Base-by-base conservation (phyloP, 164 flowering plant species). In the Dillenia suffruticosa region DNA sequence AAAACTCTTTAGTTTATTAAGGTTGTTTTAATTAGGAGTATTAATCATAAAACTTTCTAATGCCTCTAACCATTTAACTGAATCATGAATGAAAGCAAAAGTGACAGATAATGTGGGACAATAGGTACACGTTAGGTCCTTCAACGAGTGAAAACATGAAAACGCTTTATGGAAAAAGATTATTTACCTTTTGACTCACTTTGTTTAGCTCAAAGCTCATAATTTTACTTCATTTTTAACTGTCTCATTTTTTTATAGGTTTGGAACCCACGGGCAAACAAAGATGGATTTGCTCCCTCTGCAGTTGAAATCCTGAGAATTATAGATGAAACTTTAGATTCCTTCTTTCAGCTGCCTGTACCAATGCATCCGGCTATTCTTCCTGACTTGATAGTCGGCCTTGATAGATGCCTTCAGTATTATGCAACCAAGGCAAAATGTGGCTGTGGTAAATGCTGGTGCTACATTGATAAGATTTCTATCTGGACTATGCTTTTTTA, bases 271-370 rank as follows among this genome's bases (percentile, higher is more conserved):
- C 79, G 65, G 62, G 84, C 80, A 59, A 88, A 75, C 65, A 72
- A 78, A 74, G 92, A 88, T 50, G 88, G 81, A 55, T 82, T 63
- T 80, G 96, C 99, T 67, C 86, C 96, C 17, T 95, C 99, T 63
- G 84, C 86, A 52, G 84, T 85, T 57, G 97, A 92, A 68, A 85
- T 82, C 67, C 65, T 92, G 64, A 78, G 85, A 58, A 76, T 83
- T 2, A 65, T 89, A 54, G 92, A 92, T 67, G 99, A 95, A 65
- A 88, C 88, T 9, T 77, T 95, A 59, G 92, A 88, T 47, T 90
- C 96, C 58, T 95, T 70, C 74, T 92, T 95, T 77, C 94, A 72
- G 79, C 77, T 95, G 55, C 99, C 99, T 44, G 90, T 95, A 71
- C 92, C 95, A 12, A 82, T 76, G 76, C 99, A 89, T 75, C 91